Evolutionary conservation across 2,329 filamentous ascomycete genomes (phyloP).

Genomic region (Xylariaceae sp.): DNA sequence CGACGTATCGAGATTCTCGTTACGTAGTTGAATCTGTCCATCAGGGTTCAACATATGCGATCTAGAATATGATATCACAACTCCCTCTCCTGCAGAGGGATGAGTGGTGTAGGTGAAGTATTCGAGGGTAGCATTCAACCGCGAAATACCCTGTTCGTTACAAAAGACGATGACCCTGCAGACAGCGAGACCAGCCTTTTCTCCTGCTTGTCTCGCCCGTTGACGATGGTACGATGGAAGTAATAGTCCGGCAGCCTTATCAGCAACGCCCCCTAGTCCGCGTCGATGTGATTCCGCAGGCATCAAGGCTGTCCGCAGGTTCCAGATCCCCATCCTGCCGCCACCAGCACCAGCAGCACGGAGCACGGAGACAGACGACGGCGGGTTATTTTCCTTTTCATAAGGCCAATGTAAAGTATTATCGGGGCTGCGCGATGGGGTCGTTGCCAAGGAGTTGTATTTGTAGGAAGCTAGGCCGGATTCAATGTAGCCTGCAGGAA

Average conservation of each 20-base stretch:
- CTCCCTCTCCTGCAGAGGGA: too few relatives aligned
- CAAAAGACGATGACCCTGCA: too few relatives aligned
- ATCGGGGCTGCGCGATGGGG: slow-evolving; percentile 15
- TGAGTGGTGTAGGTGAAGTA: too few relatives aligned
- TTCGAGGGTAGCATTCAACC: too few relatives aligned
- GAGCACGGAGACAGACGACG: slow-evolving; percentile 7
- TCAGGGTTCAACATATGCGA: too few relatives aligned
- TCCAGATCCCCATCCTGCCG: slow-evolving; percentile 10
- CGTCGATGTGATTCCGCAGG: slow-evolving; percentile 6
- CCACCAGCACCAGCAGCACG: neutral
- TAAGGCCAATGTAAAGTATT: neutral
- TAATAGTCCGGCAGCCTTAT: slow-evolving; percentile 1
- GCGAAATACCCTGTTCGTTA: too few relatives aligned
- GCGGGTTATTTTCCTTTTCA: slow-evolving; percentile 8
- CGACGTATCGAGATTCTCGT: too few relatives aligned
- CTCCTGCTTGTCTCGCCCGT: neutral
- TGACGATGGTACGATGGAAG: neutral
- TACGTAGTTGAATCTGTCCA: too few relatives aligned
- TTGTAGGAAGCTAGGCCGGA: slow-evolving; percentile 26
- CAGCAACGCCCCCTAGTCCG: slow-evolving; percentile 3
- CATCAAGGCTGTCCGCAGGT: slow-evolving; percentile 20
- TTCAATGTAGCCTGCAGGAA: slow-evolving; percentile 28
- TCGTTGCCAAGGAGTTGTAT: slow-evolving; percentile 10
- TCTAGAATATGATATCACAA: too few relatives aligned
- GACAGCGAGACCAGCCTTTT: neutral